Base-by-base conservation (phyloP, 805 yeast genomes). In the Clavispora santaluciae region DNA sequence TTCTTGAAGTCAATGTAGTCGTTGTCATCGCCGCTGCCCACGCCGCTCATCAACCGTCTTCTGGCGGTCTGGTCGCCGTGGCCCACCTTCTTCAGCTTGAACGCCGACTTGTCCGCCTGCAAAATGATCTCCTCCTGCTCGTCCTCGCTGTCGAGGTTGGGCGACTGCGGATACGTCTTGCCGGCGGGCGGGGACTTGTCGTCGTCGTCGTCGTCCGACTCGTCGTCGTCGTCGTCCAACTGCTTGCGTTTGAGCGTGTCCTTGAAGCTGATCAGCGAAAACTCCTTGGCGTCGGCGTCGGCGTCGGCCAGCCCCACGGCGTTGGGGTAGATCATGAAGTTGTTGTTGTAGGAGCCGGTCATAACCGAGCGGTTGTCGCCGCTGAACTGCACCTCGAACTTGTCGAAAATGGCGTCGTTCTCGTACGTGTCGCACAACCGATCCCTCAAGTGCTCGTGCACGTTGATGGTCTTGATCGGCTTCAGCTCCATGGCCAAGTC, bases 101-200 rank as follows among this genome's bases (percentile, higher is more conserved):
- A 90, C 24, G 96, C 97, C 34, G 90, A 81, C 72, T 93, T 93
- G 66, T 93, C 98, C n/a, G 98, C 98, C 65, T 91, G 97, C 58
- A 93, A 76, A 18, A 87, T 79, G 48, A 93, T 83, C 59, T 87
- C 74, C 49, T 67, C 72, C 51, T 67, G 73, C 23, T 63, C 68
- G 16, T 61, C 66, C 35, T 52, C 56, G 30, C 56, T 57, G 35
- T 56, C 60, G 33, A 57, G 43, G 39, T 49, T 54, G 26, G 70
- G 70, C 20, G 68, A 60, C 38, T 56, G 63, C 12, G 66, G 65
- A 46, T 55, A 60, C 23, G 47, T 47, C 25, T 53, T 51, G 35
- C 44, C 43, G 12, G 50, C 51, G 1, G 64, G 62, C 15, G 66
- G 63, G 10, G 56, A 48, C 35, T 56, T 55, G 24, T 50, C 61